Conservation (phyloP, 2,329 filamentous ascomycete species). For the Passalora sequoiae region DNA sequence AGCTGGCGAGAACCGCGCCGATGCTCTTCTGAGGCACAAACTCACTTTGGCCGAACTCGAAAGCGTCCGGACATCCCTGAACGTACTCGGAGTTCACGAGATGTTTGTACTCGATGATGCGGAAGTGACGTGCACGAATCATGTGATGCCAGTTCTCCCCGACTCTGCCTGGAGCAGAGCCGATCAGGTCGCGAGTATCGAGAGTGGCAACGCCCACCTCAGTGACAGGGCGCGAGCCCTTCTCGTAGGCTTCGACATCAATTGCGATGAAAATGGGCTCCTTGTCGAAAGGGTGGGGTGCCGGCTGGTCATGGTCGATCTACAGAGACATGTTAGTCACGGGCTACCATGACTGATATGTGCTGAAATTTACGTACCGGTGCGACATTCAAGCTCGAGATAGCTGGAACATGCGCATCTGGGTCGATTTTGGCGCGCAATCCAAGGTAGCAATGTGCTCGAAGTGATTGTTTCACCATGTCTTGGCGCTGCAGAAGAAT, state of each 20-base stretch:
- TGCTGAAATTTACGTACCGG: too few species aligned
- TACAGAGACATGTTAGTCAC: too few species aligned
- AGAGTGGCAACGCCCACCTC: constrained; percentile 81
- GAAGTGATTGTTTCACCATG: constrained; percentile 55
- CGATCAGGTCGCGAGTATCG: constrained; percentile 59
- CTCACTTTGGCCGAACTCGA: constrained; percentile 66
- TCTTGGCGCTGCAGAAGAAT: constrained; percentile 49
- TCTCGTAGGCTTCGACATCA: constrained; percentile 79
- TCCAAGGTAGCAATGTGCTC: constrained; percentile 66
- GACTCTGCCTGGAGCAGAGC: constrained; percentile 54
- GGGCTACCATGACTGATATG: too few species aligned
- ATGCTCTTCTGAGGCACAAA: constrained; percentile 47
- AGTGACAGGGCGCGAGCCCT: constrained; percentile 61
- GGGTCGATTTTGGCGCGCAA: constrained; percentile 44
- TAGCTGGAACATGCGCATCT: constrained; percentile 18
- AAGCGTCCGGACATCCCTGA: constrained; percentile 65
- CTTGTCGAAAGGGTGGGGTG: constrained; percentile 46
- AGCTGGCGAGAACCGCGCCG: constrained; percentile 45
- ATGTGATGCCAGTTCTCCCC: constrained; percentile 62
- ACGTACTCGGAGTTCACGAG: constrained; percentile 65
- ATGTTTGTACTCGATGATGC: constrained; percentile 63
- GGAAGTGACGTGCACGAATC: constrained; percentile 69
- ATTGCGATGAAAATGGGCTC: constrained; percentile 69
- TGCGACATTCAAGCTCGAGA: constrained; percentile 13
- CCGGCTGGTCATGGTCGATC: constrained; percentile 45